phyloP scores from a whole-genome alignment of 139 green algal species.

The Chara braunii region DNA sequence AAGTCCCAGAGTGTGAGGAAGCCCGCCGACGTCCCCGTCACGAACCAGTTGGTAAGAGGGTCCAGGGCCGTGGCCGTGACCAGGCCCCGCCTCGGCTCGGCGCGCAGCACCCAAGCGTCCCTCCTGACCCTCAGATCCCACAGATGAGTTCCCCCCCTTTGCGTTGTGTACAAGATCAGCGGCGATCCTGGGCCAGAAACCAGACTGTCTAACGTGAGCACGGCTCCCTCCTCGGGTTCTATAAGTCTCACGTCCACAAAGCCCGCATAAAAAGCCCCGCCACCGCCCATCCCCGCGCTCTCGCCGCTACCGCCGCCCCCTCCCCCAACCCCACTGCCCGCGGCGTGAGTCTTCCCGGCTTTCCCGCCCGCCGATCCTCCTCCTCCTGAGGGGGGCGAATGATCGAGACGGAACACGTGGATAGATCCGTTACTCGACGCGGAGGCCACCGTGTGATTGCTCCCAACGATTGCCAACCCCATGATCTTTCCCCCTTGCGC shows the following conservation, averaged over 20 bases:
- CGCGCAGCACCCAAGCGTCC: conserved; percentile 4
- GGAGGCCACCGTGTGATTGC: conserved; percentile 57
- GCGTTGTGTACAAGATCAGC: conserved; percentile 9
- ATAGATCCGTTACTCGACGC: conserved; percentile 58
- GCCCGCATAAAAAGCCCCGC: conserved; percentile 6
- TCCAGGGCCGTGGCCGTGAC: conserved; percentile 1
- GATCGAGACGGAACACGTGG: no score
- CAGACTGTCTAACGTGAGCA: not conserved
- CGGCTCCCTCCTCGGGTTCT: not conserved
- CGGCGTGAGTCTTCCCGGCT: not conserved
- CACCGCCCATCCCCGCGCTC: not conserved
- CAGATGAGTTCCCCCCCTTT: conserved; percentile 21
- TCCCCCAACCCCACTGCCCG: not conserved
- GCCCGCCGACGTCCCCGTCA: conserved; percentile 21
- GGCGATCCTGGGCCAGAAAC: not conserved
- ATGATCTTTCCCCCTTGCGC: conserved; percentile 42
- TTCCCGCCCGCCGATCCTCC: no score
- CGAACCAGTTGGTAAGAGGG: conserved; percentile 10
- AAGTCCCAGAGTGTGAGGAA: conserved; percentile 38
- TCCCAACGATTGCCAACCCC: conserved; percentile 24
- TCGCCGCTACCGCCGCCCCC: not conserved
- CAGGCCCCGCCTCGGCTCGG: not conserved
- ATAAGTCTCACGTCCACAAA: not conserved
- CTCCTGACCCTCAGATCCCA: conserved; percentile 16
- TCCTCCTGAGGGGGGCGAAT: no score